Percentiles rank a stretch among this genome's conserved stretches.
phyloP scores from a whole-genome alignment of 352 stramenopile genomes.

The Phytophthora niederhauseri region DNA sequence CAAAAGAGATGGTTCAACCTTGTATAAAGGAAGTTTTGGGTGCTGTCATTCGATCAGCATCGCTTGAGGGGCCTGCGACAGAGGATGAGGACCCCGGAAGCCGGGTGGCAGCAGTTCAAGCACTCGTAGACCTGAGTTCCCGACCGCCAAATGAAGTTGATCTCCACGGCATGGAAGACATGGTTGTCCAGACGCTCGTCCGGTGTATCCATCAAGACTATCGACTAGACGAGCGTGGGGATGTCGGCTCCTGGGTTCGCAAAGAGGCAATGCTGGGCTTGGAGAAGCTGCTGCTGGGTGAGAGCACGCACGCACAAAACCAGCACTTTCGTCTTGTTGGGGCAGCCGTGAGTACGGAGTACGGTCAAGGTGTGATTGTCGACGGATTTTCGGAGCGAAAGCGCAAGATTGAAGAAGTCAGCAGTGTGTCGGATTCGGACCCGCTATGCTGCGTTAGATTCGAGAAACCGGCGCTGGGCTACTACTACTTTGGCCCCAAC shows the following conservation, averaged over 20 bases:
- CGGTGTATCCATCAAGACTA: constrained; percentile 94
- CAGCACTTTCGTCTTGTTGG: constrained; percentile 48
- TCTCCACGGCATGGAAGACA: constrained; percentile 48
- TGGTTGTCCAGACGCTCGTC: constrained; percentile 88
- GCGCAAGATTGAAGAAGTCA: constrained; percentile 33
- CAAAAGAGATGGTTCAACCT: constrained; percentile 57
- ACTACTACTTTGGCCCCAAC: constrained; percentile 74
- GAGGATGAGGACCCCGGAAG: constrained; percentile 95
- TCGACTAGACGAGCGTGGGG: constrained; percentile 96
- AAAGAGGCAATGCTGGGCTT: constrained; percentile 95
- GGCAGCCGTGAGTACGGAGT: constrained; percentile 33
- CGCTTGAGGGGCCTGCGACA: constrained; percentile 47
- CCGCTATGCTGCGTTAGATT: constrained; percentile 71
- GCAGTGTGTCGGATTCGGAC: constrained; percentile 11
- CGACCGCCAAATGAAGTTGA: constrained; percentile 51
- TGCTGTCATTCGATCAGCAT: constrained; percentile 51
- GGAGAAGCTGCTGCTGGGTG: constrained; percentile 71
- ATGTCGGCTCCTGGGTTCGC: constrained; percentile 98
- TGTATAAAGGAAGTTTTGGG: constrained; percentile 54
- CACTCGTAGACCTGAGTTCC: constrained; percentile 90
- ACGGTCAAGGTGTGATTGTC: constrained; percentile 52
- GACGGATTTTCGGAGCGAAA: constrained; percentile 42
- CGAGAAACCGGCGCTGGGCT: constrained; percentile 59
- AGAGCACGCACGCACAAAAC: constrained; percentile 36
- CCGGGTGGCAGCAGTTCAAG: constrained; percentile 92